phyloP scores from a whole-genome alignment of 805 yeast species.

The Candida ponderosae region DNA sequence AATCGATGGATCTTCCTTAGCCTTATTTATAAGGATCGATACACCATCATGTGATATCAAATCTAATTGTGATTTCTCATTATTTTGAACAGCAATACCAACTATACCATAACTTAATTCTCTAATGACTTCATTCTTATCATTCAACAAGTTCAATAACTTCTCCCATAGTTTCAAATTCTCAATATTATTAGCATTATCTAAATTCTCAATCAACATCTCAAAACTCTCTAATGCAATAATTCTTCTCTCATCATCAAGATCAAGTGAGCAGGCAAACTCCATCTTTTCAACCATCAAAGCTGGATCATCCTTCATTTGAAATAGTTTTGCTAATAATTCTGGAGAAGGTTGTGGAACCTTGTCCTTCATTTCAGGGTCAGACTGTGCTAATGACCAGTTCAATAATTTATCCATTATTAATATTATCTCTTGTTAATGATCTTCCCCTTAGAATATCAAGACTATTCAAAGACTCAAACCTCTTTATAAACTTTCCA shows the following conservation, averaged over 20 bases:
- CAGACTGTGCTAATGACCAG: conserved; percentile 87
- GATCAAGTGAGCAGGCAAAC: conserved; percentile 51
- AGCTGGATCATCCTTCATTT: conserved; percentile 76
- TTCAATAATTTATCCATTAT: conserved; percentile 83
- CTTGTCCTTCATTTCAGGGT: conserved; percentile 54
- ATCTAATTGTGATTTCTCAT: conserved; percentile 64
- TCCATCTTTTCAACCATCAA: conserved; percentile 73
- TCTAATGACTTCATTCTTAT: conserved; percentile 37
- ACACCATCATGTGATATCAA: conserved; percentile 46
- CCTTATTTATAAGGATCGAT: conserved; percentile 34
- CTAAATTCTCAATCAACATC: conserved; percentile 87
- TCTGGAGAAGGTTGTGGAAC: conserved; percentile 77
- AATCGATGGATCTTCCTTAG: conserved; percentile 17
- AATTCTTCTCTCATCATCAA: conserved; percentile 53
- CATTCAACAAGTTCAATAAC: conserved; percentile 45
- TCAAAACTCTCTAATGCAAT: conserved; percentile 87
- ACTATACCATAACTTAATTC: conserved; percentile 62
- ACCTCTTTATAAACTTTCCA: too few species aligned
- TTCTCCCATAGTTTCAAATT: conserved; percentile 76
- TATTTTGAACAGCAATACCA: conserved; percentile 92
- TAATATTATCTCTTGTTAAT: background rate
- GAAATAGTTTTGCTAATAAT: conserved; percentile 69
- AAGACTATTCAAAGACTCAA: too few species aligned
- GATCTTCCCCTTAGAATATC: too few species aligned
- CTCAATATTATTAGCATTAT: conserved; percentile 89